Percentiles rank a stretch among this genome's conserved stretches.
phyloP scores from a whole-genome alignment of 805 yeast species.

The Ogataea wickerhamii region DNA sequence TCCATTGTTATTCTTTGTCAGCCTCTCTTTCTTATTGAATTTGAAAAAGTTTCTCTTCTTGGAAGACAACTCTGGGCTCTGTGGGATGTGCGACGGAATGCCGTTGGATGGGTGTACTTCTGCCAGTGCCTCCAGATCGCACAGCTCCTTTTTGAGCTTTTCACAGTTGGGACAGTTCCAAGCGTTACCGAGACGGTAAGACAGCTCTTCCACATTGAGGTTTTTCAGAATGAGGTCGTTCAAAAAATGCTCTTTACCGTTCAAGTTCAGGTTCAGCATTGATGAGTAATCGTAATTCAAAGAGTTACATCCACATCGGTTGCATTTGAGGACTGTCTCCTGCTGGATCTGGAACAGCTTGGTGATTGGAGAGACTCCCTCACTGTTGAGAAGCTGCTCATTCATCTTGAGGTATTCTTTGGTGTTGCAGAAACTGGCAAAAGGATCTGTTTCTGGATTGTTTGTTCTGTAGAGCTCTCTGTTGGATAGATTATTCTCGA shows the following conservation, averaged over 20 bases:
- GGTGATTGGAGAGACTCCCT: conserved; percentile 66
- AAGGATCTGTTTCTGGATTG: conserved; percentile 25
- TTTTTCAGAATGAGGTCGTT: conserved; percentile 63
- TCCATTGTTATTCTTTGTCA: conserved; percentile 7
- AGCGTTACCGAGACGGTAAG: conserved; percentile 64
- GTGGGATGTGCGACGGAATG: neutral
- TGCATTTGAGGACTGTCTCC: conserved; percentile 60
- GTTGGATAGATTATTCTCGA: conserved; percentile 22
- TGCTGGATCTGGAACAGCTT: conserved; percentile 70
- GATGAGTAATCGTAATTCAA: conserved; percentile 44
- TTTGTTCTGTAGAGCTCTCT: conserved; percentile 22
- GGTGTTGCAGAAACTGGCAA: conserved; percentile 21
- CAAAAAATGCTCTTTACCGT: conserved; percentile 30
- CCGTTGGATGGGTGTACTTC: neutral
- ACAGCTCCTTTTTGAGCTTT: conserved; percentile 26
- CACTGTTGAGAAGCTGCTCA: conserved; percentile 43
- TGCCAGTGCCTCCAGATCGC: conserved; percentile 13
- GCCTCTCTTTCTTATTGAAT: conserved; percentile 13
- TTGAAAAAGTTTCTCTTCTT: conserved; percentile 31
- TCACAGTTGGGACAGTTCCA: conserved; percentile 81
- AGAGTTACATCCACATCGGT: conserved; percentile 59
- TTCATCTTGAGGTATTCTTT: conserved; percentile 64
- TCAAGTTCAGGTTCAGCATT: conserved; percentile 30
- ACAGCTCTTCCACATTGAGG: conserved; percentile 59
- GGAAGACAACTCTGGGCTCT: conserved; percentile 21